phyloP scores from a whole-genome alignment of 805 yeast genomes.

The Candida argentea region DNA sequence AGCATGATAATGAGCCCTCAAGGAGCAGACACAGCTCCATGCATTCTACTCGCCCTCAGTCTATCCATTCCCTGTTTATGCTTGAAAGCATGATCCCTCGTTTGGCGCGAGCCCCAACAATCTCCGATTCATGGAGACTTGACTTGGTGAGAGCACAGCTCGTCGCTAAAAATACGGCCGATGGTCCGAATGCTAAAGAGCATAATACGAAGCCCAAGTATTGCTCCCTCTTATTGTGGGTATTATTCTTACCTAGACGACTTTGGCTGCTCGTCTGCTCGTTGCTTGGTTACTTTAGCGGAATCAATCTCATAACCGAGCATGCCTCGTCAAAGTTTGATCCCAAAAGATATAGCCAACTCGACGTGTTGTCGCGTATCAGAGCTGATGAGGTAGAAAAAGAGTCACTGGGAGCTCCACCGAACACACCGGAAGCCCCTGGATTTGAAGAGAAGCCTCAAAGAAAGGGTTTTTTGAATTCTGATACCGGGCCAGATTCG shows the following conservation, averaged over 20 bases:
- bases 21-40: no score
- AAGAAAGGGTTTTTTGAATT: slow-evolving; percentile 1
- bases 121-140: slow-evolving; percentile 31
- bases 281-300: slow-evolving; percentile 16
- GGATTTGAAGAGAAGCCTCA: not conserved
- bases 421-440: not conserved
- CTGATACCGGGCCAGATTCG: slow-evolving; percentile 5
- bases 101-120: slow-evolving; percentile 30
- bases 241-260: slow-evolving; percentile 47
- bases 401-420: no score
- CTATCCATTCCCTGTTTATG: slow-evolving; percentile 18
- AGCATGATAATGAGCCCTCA: no score
- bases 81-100: slow-evolving; percentile 21
- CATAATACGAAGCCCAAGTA: slow-evolving; percentile 7
- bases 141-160: slow-evolving; percentile 31
- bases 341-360: slow-evolving; percentile 15
- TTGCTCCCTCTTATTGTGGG: slow-evolving; percentile 36
- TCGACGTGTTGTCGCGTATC: slow-evolving; percentile 7
- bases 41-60: no score
- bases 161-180: slow-evolving; percentile 7
- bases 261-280: slow-evolving; percentile 33
- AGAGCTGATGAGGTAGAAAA: not conserved
- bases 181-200: not conserved
- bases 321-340: slow-evolving; percentile 17
- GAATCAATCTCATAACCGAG: slow-evolving; percentile 4